Evolutionary conservation across 495 filamentous ascomycete species (phyloP).

Genomic region (Aspergillus nanangensis): DNA sequence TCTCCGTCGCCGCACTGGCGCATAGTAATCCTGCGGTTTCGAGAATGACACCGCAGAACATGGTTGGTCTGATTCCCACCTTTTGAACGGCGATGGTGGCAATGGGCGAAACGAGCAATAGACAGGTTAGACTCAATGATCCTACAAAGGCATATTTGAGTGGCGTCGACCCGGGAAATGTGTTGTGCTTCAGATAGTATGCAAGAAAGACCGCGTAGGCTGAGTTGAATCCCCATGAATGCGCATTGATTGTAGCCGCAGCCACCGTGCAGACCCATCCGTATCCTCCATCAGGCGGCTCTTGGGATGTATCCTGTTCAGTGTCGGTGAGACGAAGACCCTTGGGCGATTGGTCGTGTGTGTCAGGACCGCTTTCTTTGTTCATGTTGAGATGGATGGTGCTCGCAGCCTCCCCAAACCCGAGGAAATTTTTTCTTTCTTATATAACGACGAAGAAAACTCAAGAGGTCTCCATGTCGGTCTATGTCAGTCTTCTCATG

Average conservation of each 20-base stretch:
- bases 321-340: too few relatives aligned
- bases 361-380: too few relatives aligned
- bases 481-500: too few relatives aligned
- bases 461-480: too few relatives aligned
- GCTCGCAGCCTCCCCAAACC: too few relatives aligned
- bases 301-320: background rate
- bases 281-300: slow-evolving; percentile 53
- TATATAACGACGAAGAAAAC: too few relatives aligned
- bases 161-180: slow-evolving; percentile 46
- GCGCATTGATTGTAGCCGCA: slow-evolving; percentile 49
- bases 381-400: too few relatives aligned
- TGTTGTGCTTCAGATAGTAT: slow-evolving; percentile 53
- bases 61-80: slow-evolving; percentile 44
- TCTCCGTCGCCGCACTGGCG: slow-evolving; percentile 53
- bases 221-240: slow-evolving; percentile 56
- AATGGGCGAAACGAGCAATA: slow-evolving; percentile 54
- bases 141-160: slow-evolving; percentile 66
- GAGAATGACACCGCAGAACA: slow-evolving; percentile 51
- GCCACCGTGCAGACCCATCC: slow-evolving; percentile 57
- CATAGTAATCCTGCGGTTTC: slow-evolving; percentile 51
- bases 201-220: slow-evolving; percentile 61
- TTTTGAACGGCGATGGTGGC: slow-evolving; percentile 49
- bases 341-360: too few relatives aligned
- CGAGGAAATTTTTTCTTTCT: too few relatives aligned
- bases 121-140: slow-evolving; percentile 53